Base-by-base conservation (phyloP, 345 rosid species). In the Fremontodendron californicum region DNA sequence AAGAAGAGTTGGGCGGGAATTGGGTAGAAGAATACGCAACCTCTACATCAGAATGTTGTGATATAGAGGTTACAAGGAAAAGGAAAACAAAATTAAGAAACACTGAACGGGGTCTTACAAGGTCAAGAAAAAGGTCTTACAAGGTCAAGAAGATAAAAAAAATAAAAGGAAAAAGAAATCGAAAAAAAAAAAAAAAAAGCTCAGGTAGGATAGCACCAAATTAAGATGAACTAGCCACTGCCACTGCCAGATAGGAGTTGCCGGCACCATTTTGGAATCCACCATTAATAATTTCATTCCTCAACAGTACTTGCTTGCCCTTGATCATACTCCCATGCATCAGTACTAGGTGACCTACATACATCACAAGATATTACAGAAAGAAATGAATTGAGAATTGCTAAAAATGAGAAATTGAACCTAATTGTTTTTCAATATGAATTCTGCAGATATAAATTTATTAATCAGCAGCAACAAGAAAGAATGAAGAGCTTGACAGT, bases 111-210 rank as follows among this genome's bases (percentile, higher is more conserved):
- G 94, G 90, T 88, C 96, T 92, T 92, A 93, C 96, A 90, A 93
- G 94, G 93, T 88, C 97, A 96, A 93, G 97, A 93, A 96, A 96
- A 96, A 96, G 96, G 93, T 86, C 97, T 96, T 96, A 93, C 97
- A 95, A 95, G 98, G 98, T 95, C 99, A 95, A 95, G 98, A 95
- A 92, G 75, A 80, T 70, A 48, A 9, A 49, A 37, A 16, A n/a
- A 45, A n/a, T 61, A 9, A 52, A 76, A 23, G n/a, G 54, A 2
- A 9, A 42, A 33, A 0, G 13, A 12, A 46, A 39, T n/a, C n/a
- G 0, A 49, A 54, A 0, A 16, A 1, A 0, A 3, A 74, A 76
- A 74, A 85, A 91, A 84, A 83, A 92, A 85, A 96, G 98, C 99
- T 96, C 99, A 89, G 89, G 77, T 84, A 89, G 89, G 97, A 93